phyloP scores from a whole-genome alignment of 2,329 filamentous ascomycete genomes.

The Blastomyces parvus region DNA sequence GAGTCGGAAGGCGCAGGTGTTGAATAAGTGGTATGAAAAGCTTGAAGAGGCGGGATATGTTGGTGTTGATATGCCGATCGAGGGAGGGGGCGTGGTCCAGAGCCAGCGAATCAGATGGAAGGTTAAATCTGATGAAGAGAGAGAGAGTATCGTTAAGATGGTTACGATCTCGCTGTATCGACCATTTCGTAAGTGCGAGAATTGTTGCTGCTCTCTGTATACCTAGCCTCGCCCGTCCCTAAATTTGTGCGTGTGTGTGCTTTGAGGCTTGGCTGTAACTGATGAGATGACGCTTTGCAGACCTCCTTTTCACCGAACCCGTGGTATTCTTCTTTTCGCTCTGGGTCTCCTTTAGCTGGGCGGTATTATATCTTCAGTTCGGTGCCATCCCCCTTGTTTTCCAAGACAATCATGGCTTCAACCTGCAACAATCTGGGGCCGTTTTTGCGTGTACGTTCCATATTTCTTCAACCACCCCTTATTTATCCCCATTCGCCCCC shows the following conservation, averaged over 20 bases:
- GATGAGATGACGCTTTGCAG: slow-evolving; percentile 19
- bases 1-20: slow-evolving; percentile 57
- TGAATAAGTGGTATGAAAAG: slow-evolving; percentile 72
- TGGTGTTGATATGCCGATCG: slow-evolving; percentile 42
- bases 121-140: slow-evolving; percentile 67
- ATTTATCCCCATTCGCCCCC: background rate
- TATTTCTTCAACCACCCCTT: background rate
- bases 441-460: slow-evolving; percentile 50
- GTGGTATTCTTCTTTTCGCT: slow-evolving; percentile 67
- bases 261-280: background rate
- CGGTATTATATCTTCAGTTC: slow-evolving; percentile 76
- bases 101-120: slow-evolving; percentile 62
- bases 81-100: slow-evolving; percentile 22
- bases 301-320: slow-evolving; percentile 52
- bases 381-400: slow-evolving; percentile 73
- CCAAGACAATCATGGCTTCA: slow-evolving; percentile 56
- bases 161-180: slow-evolving; percentile 64
- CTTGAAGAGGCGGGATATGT: slow-evolving; percentile 57
- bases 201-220: background rate
- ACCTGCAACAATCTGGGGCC: slow-evolving; percentile 55
- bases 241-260: background rate
- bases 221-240: background rate
- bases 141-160: slow-evolving; percentile 57
- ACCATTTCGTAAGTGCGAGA: slow-evolving; percentile 52
- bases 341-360: slow-evolving; percentile 87